A percentile compares a stretch with the other conserved stretches of the same genome.
These are phyloP conservation scores for Aquilaria sinensis DNA, from an alignment of 345 rosid species.

Conservation along the genomic window DNA sequence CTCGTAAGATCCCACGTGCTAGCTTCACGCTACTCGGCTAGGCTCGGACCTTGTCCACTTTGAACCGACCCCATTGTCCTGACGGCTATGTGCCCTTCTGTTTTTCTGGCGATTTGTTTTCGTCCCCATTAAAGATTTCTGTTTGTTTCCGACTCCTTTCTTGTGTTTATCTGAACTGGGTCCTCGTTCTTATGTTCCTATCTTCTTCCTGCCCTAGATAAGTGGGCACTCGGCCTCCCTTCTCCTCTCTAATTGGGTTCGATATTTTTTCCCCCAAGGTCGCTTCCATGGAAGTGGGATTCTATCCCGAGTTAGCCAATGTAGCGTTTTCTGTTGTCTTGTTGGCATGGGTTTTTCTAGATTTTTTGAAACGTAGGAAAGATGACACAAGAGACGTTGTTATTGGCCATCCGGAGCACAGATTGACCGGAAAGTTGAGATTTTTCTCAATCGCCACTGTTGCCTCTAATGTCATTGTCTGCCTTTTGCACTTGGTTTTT, in stretches of 20 bases:
- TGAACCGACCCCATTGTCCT: neutral
- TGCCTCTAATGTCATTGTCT: constrained; percentile 25
- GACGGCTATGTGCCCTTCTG: neutral
- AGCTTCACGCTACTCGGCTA: neutral
- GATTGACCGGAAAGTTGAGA: neutral
- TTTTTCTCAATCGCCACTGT: constrained; percentile 10
- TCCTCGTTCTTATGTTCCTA: neutral
- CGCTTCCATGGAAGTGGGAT: constrained; percentile 16
- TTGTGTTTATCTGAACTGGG: constrained; percentile 17
- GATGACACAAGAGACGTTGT: neutral
- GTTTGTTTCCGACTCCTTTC: neutral
- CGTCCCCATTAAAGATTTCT: neutral
- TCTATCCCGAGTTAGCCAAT: constrained; percentile 17
- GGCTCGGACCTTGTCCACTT: neutral
- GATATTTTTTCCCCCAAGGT: constrained; percentile 4
- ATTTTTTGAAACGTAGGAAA: constrained; percentile 19
- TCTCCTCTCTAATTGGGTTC: neutral
- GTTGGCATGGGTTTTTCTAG: constrained; percentile 19
- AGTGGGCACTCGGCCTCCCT: neutral
- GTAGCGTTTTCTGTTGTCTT: constrained; percentile 22
- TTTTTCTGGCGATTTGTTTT: neutral
- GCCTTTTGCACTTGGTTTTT: constrained; percentile 25
- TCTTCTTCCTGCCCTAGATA: neutral
- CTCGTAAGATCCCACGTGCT: constrained; percentile 11
- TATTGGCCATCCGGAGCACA: neutral